Conservation (phyloP, 805 yeast genomes). For the Candida incommunis region DNA sequence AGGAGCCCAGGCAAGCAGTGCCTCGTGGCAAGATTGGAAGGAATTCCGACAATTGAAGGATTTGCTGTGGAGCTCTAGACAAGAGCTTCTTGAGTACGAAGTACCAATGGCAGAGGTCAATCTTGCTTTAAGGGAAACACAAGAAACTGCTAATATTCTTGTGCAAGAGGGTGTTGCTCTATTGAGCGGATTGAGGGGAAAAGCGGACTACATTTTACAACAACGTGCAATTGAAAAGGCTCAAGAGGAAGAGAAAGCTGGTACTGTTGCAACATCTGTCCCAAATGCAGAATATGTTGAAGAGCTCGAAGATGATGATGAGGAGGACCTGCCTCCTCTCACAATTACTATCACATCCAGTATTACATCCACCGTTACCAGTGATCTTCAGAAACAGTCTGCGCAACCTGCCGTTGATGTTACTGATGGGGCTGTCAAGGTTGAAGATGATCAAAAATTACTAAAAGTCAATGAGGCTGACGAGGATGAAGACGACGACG, state of each 20-base stretch:
- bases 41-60: conserved; percentile 30
- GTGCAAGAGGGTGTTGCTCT: conserved; percentile 9
- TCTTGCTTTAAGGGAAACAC: conserved; percentile 14
- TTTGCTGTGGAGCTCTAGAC: conserved; percentile 26
- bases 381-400: neutral
- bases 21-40: conserved; percentile 26
- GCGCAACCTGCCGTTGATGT: neutral
- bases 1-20: neutral
- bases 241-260: conserved; percentile 8
- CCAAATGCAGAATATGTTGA: conserved; percentile 12
- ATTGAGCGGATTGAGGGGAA: conserved; percentile 11
- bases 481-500: conserved; percentile 27
- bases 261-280: conserved; percentile 12
- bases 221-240: conserved; percentile 6
- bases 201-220: conserved; percentile 13
- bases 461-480: conserved; percentile 9
- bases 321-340: conserved; percentile 7
- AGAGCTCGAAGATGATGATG: conserved; percentile 12
- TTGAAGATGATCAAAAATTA: neutral
- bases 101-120: conserved; percentile 13
- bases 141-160: conserved; percentile 13
- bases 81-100: conserved; percentile 18
- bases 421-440: no score
- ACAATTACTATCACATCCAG: conserved; percentile 2
- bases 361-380: neutral